Conservation (phyloP, 805 yeast genomes). For the Brettanomyces naardenensis region DNA sequence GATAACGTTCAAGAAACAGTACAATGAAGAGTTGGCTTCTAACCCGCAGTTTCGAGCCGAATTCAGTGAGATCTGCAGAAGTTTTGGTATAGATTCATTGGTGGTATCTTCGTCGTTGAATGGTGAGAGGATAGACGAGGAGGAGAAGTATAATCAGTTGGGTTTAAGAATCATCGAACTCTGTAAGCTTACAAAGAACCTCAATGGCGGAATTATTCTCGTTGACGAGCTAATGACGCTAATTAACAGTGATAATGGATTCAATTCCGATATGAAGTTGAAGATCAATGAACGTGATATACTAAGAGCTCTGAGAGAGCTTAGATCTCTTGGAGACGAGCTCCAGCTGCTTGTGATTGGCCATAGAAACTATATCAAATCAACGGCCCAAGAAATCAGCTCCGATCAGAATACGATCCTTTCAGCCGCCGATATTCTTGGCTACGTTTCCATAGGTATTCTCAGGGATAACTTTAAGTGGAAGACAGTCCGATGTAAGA, state of each 20-base stretch:
- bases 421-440: conserved; percentile 70
- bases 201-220: conserved; percentile 78
- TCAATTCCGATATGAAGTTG: conserved; percentile 23
- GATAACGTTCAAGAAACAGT: conserved; percentile 65
- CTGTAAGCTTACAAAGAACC: conserved; percentile 58
- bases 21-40: conserved; percentile 55
- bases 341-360: conserved; percentile 55
- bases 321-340: conserved; percentile 62
- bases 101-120: conserved; percentile 26
- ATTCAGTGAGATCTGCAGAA: conserved; percentile 67
- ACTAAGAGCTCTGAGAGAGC: conserved; percentile 41
- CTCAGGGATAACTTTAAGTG: conserved; percentile 71
- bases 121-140: conserved; percentile 25
- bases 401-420: conserved; percentile 64
- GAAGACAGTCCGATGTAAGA: conserved; percentile 53
- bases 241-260: conserved; percentile 16
- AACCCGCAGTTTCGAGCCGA: conserved; percentile 61
- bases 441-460: conserved; percentile 58
- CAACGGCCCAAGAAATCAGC: conserved; percentile 55
- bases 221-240: conserved; percentile 42
- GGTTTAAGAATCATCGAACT: conserved; percentile 70
- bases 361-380: conserved; percentile 48
- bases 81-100: conserved; percentile 82
- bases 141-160: conserved; percentile 58
- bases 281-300: conserved; percentile 42